Evolutionary conservation across 345 rosid species (phyloP).

Genomic region (Eucalyptus globulus): DNA sequence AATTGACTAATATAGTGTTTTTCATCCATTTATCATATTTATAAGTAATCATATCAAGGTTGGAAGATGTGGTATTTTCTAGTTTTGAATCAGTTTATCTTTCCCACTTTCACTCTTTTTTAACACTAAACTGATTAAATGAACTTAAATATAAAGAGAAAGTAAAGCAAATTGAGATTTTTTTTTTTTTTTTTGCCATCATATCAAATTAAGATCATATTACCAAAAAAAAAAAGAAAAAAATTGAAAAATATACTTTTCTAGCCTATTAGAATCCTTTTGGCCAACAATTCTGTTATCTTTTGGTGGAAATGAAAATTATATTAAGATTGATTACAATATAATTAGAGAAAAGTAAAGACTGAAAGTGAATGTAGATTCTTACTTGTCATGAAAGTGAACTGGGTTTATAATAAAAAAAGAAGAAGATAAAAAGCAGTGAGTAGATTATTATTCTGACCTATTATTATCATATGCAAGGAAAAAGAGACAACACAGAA

Average conservation of each 20-base stretch:
- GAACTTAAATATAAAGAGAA: neutral
- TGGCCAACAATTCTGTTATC: accelerated
- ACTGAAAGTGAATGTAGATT: neutral
- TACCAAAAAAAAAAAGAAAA: neutral
- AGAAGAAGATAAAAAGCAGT: neutral
- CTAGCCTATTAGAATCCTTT: neutral
- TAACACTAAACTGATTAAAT: neutral
- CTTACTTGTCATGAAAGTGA: neutral
- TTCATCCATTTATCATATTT: neutral
- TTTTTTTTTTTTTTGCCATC: neutral
- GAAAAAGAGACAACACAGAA: neutral
- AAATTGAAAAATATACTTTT: neutral
- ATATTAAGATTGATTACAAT: neutral
- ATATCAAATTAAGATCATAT: neutral
- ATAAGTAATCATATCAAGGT: neutral
- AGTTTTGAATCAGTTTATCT: accelerated
- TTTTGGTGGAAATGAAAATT: neutral
- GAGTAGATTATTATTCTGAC: neutral
- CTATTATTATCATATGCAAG: neutral
- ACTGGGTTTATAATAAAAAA: neutral
- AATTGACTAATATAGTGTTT: too few species aligned
- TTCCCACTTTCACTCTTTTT: accelerated
- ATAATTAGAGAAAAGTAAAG: neutral
- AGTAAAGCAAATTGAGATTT: neutral
- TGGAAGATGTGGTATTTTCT: neutral